Percentiles rank a stretch among this genome's conserved stretches.
Evolutionary conservation across 352 stramenopile species (phyloP).

Genomic region (Lagenidium giganteum): DNA sequence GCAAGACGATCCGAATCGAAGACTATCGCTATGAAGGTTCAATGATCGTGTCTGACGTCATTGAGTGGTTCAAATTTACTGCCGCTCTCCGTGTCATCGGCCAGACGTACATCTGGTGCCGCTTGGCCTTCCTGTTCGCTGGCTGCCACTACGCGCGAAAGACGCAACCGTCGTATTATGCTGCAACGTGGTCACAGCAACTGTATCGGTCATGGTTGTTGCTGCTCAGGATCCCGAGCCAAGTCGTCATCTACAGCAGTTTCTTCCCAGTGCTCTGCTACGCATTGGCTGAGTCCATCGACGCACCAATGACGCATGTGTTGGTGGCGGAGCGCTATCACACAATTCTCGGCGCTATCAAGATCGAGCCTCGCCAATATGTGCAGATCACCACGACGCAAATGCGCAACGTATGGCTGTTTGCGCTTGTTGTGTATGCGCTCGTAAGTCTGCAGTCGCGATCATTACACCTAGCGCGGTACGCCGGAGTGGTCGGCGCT

Average conservation of each 20-base stretch:
- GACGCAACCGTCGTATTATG: conserved; percentile 6
- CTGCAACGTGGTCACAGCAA: conserved; percentile 21
- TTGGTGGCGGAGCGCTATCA: conserved; percentile 26
- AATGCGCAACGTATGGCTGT: conserved; percentile 38
- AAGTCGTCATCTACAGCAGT: conserved; percentile 40
- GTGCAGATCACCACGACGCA: conserved; percentile 21
- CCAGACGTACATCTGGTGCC: conserved; percentile 1
- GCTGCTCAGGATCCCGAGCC: conserved; percentile 32
- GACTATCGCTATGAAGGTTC: conserved; percentile 3
- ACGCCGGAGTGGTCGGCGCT: too few relatives aligned
- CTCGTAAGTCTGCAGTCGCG: too few relatives aligned
- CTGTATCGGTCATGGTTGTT: not conserved
- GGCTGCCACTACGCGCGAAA: not conserved
- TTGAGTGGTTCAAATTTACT: not conserved
- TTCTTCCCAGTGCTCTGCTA: conserved; percentile 37
- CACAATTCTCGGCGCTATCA: conserved; percentile 18
- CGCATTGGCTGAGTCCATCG: conserved; percentile 28
- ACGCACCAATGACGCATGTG: conserved; percentile 29
- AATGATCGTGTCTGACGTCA: not conserved
- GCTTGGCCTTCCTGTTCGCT: not conserved
- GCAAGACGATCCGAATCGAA: conserved; percentile 24
- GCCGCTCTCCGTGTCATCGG: not conserved
- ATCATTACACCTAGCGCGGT: too few relatives aligned
- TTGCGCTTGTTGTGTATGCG: too few relatives aligned
- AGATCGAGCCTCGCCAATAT: conserved; percentile 18